A percentile compares a stretch with the other conserved stretches of the same genome.
These are phyloP conservation scores for Ceratopteris richardii DNA, from an alignment of 75 land plant genomes.

Conservation along the genomic window DNA sequence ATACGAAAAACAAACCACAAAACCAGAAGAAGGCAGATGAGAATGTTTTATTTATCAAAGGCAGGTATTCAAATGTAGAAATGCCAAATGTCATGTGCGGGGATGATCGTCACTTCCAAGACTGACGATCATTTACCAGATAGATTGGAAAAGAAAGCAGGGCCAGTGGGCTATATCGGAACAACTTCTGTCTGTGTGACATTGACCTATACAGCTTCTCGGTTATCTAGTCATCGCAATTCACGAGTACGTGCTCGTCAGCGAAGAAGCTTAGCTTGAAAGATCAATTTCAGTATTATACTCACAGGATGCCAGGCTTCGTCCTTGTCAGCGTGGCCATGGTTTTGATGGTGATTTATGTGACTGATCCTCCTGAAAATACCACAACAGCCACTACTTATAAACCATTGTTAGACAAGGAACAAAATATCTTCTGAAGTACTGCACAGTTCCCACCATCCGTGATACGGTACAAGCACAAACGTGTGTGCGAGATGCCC, in stretches of 20 bases:
- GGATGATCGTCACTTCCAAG: too few species aligned
- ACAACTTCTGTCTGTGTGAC: not conserved
- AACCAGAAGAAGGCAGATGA: not conserved
- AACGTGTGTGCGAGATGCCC: slow-evolving; percentile 10
- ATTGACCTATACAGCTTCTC: slow-evolving; percentile 9
- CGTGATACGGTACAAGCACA: slow-evolving; percentile 11
- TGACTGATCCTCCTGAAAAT: slow-evolving; percentile 16
- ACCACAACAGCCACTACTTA: not conserved
- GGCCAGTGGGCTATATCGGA: slow-evolving; percentile 11
- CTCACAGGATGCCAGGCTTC: slow-evolving; percentile 14
- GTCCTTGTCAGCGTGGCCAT: slow-evolving; percentile 15
- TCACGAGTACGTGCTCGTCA: too few species aligned
- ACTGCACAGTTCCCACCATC: slow-evolving; percentile 2
- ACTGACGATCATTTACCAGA: slow-evolving; percentile 2
- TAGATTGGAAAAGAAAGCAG: slow-evolving; percentile 22
- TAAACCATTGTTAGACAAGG: not conserved
- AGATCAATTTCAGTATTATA: not conserved
- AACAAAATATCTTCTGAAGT: not conserved
- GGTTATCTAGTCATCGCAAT: slow-evolving; percentile 4
- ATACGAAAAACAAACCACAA: not conserved
- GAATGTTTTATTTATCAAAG: not conserved
- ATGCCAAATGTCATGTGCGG: too few species aligned
- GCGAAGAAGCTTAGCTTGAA: not conserved
- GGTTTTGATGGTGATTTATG: slow-evolving; percentile 16
- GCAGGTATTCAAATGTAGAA: slow-evolving; percentile 36